A percentile compares a stretch with the other conserved stretches of the same genome.
phyloP scores from a whole-genome alignment of 1,284 basidiomycete species.

The Ceratobasidium papillatum region DNA sequence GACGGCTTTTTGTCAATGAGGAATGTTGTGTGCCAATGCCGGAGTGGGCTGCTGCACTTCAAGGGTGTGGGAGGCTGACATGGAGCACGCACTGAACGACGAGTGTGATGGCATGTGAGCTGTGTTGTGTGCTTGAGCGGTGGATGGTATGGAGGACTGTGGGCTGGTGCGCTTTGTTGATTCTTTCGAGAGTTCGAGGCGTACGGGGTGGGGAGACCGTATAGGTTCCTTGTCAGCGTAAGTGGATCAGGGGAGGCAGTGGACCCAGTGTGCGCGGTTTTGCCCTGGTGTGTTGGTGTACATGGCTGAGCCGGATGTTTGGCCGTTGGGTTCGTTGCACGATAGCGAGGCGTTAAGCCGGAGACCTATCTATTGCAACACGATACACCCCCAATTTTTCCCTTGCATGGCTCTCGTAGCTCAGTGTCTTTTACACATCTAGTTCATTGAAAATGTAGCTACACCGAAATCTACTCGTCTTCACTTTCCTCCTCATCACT shows the following conservation, averaged over 20 bases:
- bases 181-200: slow-evolving; percentile 16
- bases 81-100: slow-evolving; percentile 33
- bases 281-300: slow-evolving; percentile 31
- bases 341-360: slow-evolving; percentile 26
- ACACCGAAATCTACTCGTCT: slow-evolving; percentile 46
- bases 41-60: slow-evolving; percentile 34
- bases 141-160: neutral
- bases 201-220: slow-evolving; percentile 25
- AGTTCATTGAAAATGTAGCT: slow-evolving; percentile 26
- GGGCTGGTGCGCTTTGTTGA: slow-evolving; percentile 34
- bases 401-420: slow-evolving; percentile 26
- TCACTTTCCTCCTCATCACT: slow-evolving; percentile 47
- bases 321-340: slow-evolving; percentile 11
- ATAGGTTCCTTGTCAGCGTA: slow-evolving; percentile 20
- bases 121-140: slow-evolving; percentile 7
- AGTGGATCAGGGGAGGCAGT: slow-evolving; percentile 15
- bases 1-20: slow-evolving; percentile 1
- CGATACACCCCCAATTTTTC: slow-evolving; percentile 35
- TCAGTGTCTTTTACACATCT: neutral
- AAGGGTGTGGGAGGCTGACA: neutral
- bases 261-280: slow-evolving; percentile 23
- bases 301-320: slow-evolving; percentile 25
- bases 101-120: slow-evolving; percentile 3
- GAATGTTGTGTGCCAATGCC: slow-evolving; percentile 26
- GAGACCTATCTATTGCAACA: slow-evolving; percentile 33